phyloP scores from a whole-genome alignment of 352 stramenopile genomes.

The Plasmopara muralis region DNA sequence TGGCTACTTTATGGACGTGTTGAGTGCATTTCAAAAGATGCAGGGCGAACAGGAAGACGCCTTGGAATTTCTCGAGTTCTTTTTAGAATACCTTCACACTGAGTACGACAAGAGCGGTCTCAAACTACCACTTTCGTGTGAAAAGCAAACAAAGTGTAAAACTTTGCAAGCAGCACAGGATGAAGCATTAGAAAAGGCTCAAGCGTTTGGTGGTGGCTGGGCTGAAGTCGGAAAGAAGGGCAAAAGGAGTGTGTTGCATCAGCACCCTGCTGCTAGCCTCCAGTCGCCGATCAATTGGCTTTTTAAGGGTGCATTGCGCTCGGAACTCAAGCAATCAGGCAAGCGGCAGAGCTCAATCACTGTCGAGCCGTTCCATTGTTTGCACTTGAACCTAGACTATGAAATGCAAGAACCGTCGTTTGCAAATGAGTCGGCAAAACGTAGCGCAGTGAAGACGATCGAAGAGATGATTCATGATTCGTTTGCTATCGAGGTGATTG shows the following conservation, averaged over 20 bases:
- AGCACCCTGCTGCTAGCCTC: conserved; percentile 56
- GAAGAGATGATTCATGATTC: conserved; percentile 71
- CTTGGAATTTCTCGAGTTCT: conserved; percentile 84
- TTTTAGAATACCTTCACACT: conserved; percentile 74
- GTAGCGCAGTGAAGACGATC: conserved; percentile 40
- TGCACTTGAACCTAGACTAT: conserved; percentile 74
- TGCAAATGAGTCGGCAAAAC: conserved; percentile 34
- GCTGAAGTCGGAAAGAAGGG: conserved; percentile 69
- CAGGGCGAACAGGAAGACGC: conserved; percentile 77
- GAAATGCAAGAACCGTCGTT: conserved; percentile 31
- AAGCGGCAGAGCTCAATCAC: conserved; percentile 77
- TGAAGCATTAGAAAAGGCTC: conserved; percentile 14
- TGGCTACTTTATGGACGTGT: conserved; percentile 74
- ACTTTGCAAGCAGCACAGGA: conserved; percentile 7
- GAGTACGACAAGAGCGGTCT: conserved; percentile 76
- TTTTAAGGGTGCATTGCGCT: conserved; percentile 76
- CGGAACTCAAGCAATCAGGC: conserved; percentile 63
- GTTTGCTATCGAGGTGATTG: conserved; percentile 71
- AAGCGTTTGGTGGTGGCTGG: conserved; percentile 62
- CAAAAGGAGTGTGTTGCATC: conserved; percentile 69
- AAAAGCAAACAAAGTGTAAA: conserved; percentile 51
- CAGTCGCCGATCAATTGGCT: conserved; percentile 81
- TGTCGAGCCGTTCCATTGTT: conserved; percentile 82
- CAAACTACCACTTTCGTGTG: conserved; percentile 44
- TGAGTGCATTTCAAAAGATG: conserved; percentile 79